phyloP scores from a whole-genome alignment of 2,329 filamentous ascomycete species.

The Furcasterigmium sp. region DNA sequence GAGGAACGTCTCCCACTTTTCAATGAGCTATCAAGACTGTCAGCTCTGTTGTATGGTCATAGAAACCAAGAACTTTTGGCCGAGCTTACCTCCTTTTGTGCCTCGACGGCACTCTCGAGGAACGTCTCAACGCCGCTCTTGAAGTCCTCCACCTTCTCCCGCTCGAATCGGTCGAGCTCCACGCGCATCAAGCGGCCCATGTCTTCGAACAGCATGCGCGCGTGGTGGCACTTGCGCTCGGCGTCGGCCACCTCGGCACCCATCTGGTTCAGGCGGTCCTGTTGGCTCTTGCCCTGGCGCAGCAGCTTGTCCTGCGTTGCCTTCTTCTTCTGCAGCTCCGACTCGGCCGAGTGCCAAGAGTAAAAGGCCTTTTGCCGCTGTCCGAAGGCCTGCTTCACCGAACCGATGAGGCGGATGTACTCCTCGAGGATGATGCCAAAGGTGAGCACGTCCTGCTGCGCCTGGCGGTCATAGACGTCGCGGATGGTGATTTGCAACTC shows the following conservation, averaged over 20 bases:
- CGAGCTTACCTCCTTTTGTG: conserved; percentile 96
- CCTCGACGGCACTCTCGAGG: conserved; percentile 92
- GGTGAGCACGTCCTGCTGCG: conserved; percentile 92
- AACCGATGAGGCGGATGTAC: conserved; percentile 93
- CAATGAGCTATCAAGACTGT: conserved; percentile 49
- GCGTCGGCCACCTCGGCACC: conserved; percentile 92
- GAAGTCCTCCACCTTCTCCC: conserved; percentile 98
- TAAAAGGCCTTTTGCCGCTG: conserved; percentile 96
- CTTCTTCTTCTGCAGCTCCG: conserved; percentile 86
- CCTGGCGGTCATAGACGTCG: conserved; percentile 93
- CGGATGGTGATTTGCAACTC: conserved; percentile 91
- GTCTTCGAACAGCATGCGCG: conserved; percentile 86
- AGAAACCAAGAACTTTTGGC: too few relatives aligned
- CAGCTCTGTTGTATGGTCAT: too few relatives aligned
- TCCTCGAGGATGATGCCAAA: conserved; percentile 97
- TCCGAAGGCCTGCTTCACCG: conserved; percentile 86
- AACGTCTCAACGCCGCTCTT: conserved; percentile 98
- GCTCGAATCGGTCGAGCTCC: conserved; percentile 90
- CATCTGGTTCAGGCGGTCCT: conserved; percentile 89
- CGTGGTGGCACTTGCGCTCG: conserved; percentile 88
- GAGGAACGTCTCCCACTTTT: conserved; percentile 98
- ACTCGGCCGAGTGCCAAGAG: conserved; percentile 86
- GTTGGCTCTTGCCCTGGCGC: conserved; percentile 89
- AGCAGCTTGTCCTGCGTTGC: conserved; percentile 89
- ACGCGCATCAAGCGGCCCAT: conserved; percentile 91